Percentiles rank a stretch among this genome's conserved stretches.
Evolutionary conservation across 2,329 filamentous ascomycete genomes (phyloP).

Genomic region (Cladosporium halotolerans): DNA sequence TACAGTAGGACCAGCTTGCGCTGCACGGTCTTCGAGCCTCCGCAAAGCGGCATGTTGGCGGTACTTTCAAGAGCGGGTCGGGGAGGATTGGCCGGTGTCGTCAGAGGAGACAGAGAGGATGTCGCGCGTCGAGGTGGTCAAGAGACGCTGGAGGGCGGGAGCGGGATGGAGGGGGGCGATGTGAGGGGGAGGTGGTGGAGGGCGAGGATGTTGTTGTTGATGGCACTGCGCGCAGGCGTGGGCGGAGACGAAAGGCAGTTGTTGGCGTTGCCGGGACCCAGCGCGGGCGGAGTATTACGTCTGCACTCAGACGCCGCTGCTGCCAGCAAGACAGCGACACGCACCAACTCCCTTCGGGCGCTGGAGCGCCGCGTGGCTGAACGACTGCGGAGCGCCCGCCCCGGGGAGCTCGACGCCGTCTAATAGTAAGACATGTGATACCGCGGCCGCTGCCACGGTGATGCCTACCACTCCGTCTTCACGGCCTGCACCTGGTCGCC

Average conservation of each 20-base stretch:
- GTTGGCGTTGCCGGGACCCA: too few relatives aligned
- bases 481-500: background rate
- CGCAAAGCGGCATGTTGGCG: constrained; percentile 41
- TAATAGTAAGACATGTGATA: background rate
- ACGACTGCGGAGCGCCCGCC: background rate
- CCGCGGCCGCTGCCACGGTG: background rate
- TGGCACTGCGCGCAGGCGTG: background rate
- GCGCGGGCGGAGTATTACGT: too few relatives aligned
- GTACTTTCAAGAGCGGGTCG: background rate
- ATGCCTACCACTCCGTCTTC: background rate
- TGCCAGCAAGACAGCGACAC: too few relatives aligned
- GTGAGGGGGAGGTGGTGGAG: background rate
- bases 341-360: background rate
- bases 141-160: too few relatives aligned
- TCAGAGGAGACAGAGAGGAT: background rate
- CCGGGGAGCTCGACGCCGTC: background rate
- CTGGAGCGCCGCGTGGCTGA: background rate
- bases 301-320: too few relatives aligned
- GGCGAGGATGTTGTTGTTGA: background rate
- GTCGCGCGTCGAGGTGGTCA: background rate
- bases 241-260: too few relatives aligned
- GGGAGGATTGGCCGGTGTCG: background rate
- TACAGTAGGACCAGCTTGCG: constrained; percentile 94
- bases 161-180: background rate
- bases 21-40: constrained; percentile 68